A percentile compares a stretch with the other conserved stretches of the same genome.
These are phyloP conservation scores for Sphagnum contortum DNA, from an alignment of 225 moss, liverwort and hornwort genomes.

Conservation along the genomic window DNA sequence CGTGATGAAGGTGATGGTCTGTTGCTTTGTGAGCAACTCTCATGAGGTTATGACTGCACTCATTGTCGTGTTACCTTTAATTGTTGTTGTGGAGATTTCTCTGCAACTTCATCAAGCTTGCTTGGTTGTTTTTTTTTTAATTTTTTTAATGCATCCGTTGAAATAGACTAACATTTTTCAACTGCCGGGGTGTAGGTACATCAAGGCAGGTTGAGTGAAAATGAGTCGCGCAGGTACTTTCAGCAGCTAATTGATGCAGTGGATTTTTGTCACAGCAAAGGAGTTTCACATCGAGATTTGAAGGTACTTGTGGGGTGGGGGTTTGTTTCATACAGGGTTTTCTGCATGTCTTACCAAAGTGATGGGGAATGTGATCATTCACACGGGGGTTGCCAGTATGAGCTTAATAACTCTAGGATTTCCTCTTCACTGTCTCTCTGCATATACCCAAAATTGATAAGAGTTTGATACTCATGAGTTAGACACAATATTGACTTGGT, in stretches of 20 bases:
- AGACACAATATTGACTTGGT: too few relatives aligned
- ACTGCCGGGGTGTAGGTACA: slow-evolving; percentile 54
- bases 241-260: slow-evolving; percentile 98
- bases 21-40: too few relatives aligned
- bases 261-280: slow-evolving; percentile 93
- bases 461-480: neutral
- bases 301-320: slow-evolving; percentile 40
- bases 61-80: too few relatives aligned
- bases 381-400: too few relatives aligned
- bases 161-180: neutral
- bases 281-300: slow-evolving; percentile 96
- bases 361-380: too few relatives aligned
- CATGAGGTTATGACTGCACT: too few relatives aligned
- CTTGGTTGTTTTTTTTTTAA: too few relatives aligned
- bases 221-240: slow-evolving; percentile 78
- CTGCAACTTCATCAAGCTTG: too few relatives aligned
- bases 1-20: too few relatives aligned
- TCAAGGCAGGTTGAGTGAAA: slow-evolving; percentile 85
- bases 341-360: neutral
- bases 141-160: too few relatives aligned
- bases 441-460: neutral
- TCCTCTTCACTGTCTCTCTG: too few relatives aligned
- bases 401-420: neutral
- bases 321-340: neutral
- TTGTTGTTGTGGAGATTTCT: too few relatives aligned